Evolutionary conservation across 306 rosid species (phyloP).

Genomic region (Prunus mume): DNA sequence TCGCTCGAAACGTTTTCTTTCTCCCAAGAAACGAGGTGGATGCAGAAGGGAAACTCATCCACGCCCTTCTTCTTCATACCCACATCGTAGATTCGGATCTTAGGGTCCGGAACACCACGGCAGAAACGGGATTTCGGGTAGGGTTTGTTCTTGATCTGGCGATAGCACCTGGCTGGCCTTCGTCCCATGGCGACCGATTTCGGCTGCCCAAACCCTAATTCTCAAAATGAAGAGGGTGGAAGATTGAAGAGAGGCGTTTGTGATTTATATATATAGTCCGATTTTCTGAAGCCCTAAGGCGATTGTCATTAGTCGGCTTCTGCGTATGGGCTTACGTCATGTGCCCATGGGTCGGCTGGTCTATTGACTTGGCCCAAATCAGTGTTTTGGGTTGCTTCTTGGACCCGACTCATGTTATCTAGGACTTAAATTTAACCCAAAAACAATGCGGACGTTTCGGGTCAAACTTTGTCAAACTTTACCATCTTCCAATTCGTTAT

Average conservation of each 20-base stretch:
- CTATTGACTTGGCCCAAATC: background rate
- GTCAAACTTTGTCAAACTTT: background rate
- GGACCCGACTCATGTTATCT: background rate
- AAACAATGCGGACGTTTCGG: background rate
- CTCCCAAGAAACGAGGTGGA: conserved; percentile 88
- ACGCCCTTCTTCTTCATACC: conserved; percentile 94
- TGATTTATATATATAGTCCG: background rate
- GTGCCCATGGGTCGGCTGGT: background rate
- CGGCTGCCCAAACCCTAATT: background rate
- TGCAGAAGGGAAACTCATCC: conserved; percentile 89
- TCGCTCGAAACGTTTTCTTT: conserved; percentile 84
- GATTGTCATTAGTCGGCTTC: background rate
- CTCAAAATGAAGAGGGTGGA: background rate
- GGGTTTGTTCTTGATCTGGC: conserved; percentile 73
- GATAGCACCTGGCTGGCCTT: conserved; percentile 68
- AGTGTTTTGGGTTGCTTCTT: background rate
- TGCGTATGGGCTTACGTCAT: conserved; percentile 43
- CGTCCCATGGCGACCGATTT: conserved; percentile 10
- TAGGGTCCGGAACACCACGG: conserved; percentile 67
- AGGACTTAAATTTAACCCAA: background rate
- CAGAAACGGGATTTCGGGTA: conserved; percentile 71
- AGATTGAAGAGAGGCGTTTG: background rate
- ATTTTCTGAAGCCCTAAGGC: background rate
- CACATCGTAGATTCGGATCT: conserved; percentile 81
- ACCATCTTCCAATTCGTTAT: background rate